These are phyloP conservation scores for Chaetomiaceae sp. DNA, from an alignment of 2,329 filamentous ascomycete species.

Conservation along the genomic window DNA sequence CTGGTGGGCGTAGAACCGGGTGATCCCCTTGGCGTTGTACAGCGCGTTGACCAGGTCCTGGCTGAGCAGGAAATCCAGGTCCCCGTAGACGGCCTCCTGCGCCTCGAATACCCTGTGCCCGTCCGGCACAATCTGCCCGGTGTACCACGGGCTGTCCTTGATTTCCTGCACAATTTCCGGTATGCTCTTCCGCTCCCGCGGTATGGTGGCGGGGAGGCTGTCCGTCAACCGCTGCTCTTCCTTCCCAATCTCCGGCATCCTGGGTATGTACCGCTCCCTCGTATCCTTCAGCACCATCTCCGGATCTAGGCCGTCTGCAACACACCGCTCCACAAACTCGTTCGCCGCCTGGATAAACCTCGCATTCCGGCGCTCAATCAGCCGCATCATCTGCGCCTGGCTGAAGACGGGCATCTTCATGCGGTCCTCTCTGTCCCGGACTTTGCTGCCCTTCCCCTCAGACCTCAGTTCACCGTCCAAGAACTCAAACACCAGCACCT, in stretches of 20 bases:
- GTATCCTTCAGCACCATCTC: constrained; percentile 59
- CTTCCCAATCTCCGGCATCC: constrained; percentile 37
- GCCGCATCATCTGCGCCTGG: constrained; percentile 81
- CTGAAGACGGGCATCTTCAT: constrained; percentile 89
- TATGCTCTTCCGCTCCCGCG: constrained; percentile 72
- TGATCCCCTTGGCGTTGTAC: constrained; percentile 87
- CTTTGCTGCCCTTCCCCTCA: constrained; percentile 73
- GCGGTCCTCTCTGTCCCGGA: constrained; percentile 57
- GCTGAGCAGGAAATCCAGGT: constrained; percentile 79
- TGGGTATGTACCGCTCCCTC: constrained; percentile 57
- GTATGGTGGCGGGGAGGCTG: constrained; percentile 66
- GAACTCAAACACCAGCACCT: constrained; percentile 88
- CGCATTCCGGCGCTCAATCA: constrained; percentile 85
- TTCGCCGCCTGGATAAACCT: constrained; percentile 78
- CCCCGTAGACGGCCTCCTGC: constrained; percentile 75
- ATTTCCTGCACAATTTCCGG: constrained; percentile 82
- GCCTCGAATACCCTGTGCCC: constrained; percentile 88
- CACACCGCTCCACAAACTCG: constrained; percentile 70
- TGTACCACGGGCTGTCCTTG: constrained; percentile 80
- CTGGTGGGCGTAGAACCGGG: constrained; percentile 84
- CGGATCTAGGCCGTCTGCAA: constrained; percentile 60
- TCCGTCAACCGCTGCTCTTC: constrained; percentile 29
- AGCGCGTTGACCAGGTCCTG: constrained; percentile 93
- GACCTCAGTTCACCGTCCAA: constrained; percentile 85
- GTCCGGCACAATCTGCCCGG: constrained; percentile 85